phyloP scores from a whole-genome alignment of 768 basidiomycete species.

The Boletus insuetus region DNA sequence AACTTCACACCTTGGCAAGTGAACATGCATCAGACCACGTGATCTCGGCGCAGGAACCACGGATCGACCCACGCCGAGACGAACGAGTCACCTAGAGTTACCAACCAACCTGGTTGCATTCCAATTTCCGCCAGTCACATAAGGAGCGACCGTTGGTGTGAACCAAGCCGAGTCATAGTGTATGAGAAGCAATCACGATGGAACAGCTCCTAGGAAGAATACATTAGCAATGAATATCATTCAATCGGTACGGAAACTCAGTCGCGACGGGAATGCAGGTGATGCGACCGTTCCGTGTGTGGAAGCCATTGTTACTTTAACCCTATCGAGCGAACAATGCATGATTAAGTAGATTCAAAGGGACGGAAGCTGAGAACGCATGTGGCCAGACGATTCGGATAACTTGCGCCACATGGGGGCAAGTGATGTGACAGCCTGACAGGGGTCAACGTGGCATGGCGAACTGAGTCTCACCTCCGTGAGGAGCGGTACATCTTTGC shows the following conservation, averaged over 20 bases:
- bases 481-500: constrained; percentile 3
- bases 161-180: constrained; percentile 6
- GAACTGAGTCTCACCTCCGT: constrained; percentile 2
- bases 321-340: constrained; percentile 25
- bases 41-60: neutral
- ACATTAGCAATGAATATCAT: constrained; percentile 7
- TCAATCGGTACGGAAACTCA: constrained; percentile 5
- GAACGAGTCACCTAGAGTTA: neutral
- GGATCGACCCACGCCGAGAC: constrained; percentile 5
- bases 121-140: neutral
- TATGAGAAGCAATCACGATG: neutral
- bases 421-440: constrained; percentile 2
- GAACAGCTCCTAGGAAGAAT: neutral
- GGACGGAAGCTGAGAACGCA: neutral
- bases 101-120: neutral
- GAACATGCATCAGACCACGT: neutral
- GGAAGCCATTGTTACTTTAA: constrained; percentile 17
- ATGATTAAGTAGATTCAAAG: constrained; percentile 18
- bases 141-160: constrained; percentile 2
- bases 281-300: constrained; percentile 6
- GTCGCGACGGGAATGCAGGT: constrained; percentile 11
- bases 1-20: neutral
- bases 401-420: constrained; percentile 4
- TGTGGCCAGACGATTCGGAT: neutral
- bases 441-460: constrained; percentile 7